Conservation (phyloP, 176 grass and related monocot genomes). For the Puya raimondii region DNA sequence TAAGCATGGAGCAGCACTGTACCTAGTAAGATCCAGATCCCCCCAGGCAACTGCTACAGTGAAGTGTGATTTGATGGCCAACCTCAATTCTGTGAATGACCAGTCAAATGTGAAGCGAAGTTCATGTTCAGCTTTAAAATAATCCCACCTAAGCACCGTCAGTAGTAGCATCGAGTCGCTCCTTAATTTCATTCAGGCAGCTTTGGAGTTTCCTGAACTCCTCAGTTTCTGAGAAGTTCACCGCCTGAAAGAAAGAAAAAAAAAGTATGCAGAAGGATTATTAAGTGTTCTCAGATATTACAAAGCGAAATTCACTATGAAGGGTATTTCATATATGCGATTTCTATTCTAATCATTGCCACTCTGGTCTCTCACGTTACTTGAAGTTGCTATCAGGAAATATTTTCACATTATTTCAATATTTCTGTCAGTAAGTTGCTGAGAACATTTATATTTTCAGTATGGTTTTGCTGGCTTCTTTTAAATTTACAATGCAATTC, state of each 20-base stretch:
- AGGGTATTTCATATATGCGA: neutral
- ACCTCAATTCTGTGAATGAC: too few relatives aligned
- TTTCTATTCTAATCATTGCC: too few relatives aligned
- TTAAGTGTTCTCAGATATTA: neutral
- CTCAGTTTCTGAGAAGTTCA: constrained; percentile 40
- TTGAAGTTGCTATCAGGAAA: too few relatives aligned
- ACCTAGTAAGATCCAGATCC: too few relatives aligned
- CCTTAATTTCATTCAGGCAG: constrained; percentile 57
- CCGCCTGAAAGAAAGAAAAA: constrained; percentile 36
- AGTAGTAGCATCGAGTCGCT: constrained; percentile 28
- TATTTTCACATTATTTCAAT: too few relatives aligned
- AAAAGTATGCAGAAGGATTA: constrained; percentile 10
- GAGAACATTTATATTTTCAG: neutral
- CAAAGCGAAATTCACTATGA: neutral
- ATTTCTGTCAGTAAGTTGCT: too few relatives aligned
- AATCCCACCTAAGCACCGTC: neutral
- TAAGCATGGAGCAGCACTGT: too few relatives aligned
- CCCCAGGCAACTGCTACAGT: too few relatives aligned
- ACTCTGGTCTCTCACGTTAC: too few relatives aligned
- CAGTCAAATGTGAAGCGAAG: too few relatives aligned
- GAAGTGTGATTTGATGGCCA: too few relatives aligned
- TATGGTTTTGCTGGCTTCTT: neutral
- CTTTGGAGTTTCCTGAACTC: constrained; percentile 51
- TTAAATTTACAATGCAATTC: neutral
- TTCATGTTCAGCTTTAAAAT: neutral